Evolutionary conservation across 306 rosid genomes (phyloP).

Genomic region (Argentina anserina): DNA sequence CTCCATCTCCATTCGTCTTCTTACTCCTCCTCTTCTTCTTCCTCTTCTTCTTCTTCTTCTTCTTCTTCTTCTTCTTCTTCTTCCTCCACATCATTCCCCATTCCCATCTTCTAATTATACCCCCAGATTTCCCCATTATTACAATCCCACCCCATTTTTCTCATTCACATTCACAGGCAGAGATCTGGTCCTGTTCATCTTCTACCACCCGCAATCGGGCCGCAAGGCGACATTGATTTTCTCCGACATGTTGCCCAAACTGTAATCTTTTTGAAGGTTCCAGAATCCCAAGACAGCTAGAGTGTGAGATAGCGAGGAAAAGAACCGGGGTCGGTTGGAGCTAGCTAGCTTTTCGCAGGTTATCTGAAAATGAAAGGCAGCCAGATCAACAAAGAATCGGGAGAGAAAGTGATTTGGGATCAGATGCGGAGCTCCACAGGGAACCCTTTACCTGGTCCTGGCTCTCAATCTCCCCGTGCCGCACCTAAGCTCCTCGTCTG

Average conservation of each 20-base stretch:
- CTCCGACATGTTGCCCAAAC: slow-evolving; percentile 3
- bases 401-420: slow-evolving; percentile 63
- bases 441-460: slow-evolving; percentile 30
- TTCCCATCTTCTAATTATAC: background rate
- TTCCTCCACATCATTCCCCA: background rate
- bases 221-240: background rate
- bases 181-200: background rate
- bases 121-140: background rate
- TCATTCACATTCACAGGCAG: background rate
- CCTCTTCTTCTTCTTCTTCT: background rate
- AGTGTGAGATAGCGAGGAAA: background rate
- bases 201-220: background rate
- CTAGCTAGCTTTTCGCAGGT: no score
- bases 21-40: background rate
- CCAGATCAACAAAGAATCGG: slow-evolving; percentile 40
- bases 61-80: background rate
- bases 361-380: slow-evolving; percentile 46
- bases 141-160: background rate
- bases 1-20: background rate
- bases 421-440: slow-evolving; percentile 46
- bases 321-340: background rate
- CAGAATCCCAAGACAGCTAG: background rate
- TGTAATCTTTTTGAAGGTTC: background rate
- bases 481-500: slow-evolving; percentile 56
- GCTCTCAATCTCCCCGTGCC: slow-evolving; percentile 26